These are phyloP conservation scores for Sphaceloma murrayae DNA, from an alignment of 2,329 filamentous ascomycete species.

Conservation along the genomic window DNA sequence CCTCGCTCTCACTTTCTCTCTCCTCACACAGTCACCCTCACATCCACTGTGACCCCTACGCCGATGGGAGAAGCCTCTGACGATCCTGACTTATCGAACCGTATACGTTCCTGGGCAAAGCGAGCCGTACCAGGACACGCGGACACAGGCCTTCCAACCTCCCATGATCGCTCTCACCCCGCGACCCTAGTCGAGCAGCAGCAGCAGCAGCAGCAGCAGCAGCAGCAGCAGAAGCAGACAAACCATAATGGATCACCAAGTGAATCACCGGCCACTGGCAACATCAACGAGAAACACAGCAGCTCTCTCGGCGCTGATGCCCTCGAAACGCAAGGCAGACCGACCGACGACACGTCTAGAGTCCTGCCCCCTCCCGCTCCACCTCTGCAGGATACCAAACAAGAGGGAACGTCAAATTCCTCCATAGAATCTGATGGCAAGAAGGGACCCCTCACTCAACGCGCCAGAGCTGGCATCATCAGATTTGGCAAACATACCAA, in stretches of 20 bases:
- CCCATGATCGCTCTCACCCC: constrained; percentile 28
- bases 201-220: too few relatives aligned
- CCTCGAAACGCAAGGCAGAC: constrained; percentile 23
- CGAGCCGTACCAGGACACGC: constrained; percentile 32
- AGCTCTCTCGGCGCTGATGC: constrained; percentile 18
- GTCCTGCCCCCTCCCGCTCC: constrained; percentile 29
- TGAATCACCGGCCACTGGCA: constrained; percentile 22
- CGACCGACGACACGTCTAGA: constrained; percentile 24
- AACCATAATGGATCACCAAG: constrained; percentile 23
- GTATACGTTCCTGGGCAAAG: constrained; percentile 42
- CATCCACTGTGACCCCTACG: constrained; percentile 21
- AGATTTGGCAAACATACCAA: constrained; percentile 46
- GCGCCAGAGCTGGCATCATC: constrained; percentile 42
- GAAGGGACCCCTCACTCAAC: constrained; percentile 39
- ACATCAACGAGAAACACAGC: constrained; percentile 20
- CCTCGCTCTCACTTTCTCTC: constrained; percentile 10
- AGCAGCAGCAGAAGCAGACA: constrained; percentile 22
- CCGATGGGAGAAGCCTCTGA: constrained; percentile 48
- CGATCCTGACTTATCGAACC: constrained; percentile 42
- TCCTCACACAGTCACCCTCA: constrained; percentile 15
- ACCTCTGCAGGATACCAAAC: constrained; percentile 38
- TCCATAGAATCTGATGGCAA: constrained; percentile 35
- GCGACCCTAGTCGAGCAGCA: too few relatives aligned
- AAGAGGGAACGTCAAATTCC: constrained; percentile 44
- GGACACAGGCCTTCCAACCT: constrained; percentile 20